These are phyloP conservation scores for Candida dendrica DNA, from an alignment of 805 yeast species.

Conservation along the genomic window DNA sequence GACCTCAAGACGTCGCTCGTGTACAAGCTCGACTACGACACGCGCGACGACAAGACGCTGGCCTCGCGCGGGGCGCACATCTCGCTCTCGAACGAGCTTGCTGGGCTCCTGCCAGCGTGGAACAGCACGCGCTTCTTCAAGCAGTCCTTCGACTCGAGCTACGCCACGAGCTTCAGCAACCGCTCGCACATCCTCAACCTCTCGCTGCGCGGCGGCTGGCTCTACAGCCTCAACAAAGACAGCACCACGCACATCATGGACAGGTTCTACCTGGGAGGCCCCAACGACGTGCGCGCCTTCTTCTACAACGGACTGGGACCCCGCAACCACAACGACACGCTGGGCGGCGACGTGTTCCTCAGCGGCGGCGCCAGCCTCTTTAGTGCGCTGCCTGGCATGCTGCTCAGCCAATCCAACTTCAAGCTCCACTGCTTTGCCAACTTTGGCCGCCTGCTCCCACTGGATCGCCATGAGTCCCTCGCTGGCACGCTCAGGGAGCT, in stretches of 20 bases:
- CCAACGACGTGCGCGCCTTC: slow-evolving; percentile 65
- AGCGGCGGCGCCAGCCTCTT: slow-evolving; percentile 54
- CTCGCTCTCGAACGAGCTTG: slow-evolving; percentile 36
- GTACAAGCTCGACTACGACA: slow-evolving; percentile 33
- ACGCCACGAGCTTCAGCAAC: slow-evolving; percentile 21
- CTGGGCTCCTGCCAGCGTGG: slow-evolving; percentile 20
- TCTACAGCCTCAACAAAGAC: slow-evolving; percentile 33
- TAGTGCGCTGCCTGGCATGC: slow-evolving; percentile 54
- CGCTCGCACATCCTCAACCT: slow-evolving; percentile 41
- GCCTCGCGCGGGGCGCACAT: slow-evolving; percentile 38
- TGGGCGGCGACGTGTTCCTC: slow-evolving; percentile 62
- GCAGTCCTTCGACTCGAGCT: slow-evolving; percentile 25
- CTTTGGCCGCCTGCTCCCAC: slow-evolving; percentile 52
- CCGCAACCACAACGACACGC: slow-evolving; percentile 41
- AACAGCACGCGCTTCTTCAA: slow-evolving; percentile 27
- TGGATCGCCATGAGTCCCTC: slow-evolving; percentile 24
- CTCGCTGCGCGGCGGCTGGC: slow-evolving; percentile 47
- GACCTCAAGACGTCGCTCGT: slow-evolving; percentile 49
- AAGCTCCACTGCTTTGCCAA: slow-evolving; percentile 57
- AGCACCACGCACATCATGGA: slow-evolving; percentile 60
- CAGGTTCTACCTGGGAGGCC: slow-evolving; percentile 79
- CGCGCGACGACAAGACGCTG: slow-evolving; percentile 32
- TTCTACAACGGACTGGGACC: slow-evolving; percentile 62
- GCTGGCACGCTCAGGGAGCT: slow-evolving; percentile 21
- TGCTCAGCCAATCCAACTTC: slow-evolving; percentile 45